Evolutionary conservation across 2,329 filamentous ascomycete species (phyloP).

Genomic region (Ophiostoma novo-ulmi): DNA sequence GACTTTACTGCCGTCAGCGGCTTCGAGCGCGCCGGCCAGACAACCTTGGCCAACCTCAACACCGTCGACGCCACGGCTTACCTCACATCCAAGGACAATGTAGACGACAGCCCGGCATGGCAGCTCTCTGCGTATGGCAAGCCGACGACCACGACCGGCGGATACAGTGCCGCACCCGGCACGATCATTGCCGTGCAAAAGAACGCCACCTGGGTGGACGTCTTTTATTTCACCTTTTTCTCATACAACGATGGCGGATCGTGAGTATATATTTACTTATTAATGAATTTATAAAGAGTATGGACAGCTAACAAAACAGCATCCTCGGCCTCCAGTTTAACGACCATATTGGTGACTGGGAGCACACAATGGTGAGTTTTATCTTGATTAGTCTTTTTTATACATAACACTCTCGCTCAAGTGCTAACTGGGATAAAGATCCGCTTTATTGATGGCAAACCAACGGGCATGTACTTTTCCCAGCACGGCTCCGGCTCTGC

Average conservation of each 20-base stretch:
- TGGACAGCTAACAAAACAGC: conserved; percentile 3
- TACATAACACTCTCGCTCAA: background rate
- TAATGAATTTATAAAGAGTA: background rate
- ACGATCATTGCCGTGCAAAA: conserved; percentile 29
- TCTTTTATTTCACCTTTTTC: conserved; percentile 29
- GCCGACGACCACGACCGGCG: conserved; percentile 19
- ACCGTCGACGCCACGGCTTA: conserved; percentile 23
- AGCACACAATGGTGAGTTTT: conserved; percentile 29
- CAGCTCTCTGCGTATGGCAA: conserved; percentile 27
- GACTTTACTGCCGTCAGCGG: conserved; percentile 20
- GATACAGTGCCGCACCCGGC: conserved; percentile 27
- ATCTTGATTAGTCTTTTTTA: background rate
- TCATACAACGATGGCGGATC: conserved; percentile 28
- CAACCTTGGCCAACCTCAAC: conserved; percentile 26
- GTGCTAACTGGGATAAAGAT: conserved; percentile 24
- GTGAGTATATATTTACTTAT: conserved; percentile 16
- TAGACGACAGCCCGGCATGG: conserved; percentile 25
- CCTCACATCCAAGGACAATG: conserved; percentile 27
- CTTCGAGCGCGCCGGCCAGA: conserved; percentile 22
- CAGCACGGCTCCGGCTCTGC: conserved; percentile 30
- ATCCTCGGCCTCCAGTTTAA: conserved; percentile 29
- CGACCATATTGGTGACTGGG: conserved; percentile 31
- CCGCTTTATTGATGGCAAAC: conserved; percentile 29
- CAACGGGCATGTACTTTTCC: conserved; percentile 29
- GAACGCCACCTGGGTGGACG: conserved; percentile 28